phyloP scores from a whole-genome alignment of 2,329 filamentous ascomycete genomes.

The Phyllosticta citrichinensis region DNA sequence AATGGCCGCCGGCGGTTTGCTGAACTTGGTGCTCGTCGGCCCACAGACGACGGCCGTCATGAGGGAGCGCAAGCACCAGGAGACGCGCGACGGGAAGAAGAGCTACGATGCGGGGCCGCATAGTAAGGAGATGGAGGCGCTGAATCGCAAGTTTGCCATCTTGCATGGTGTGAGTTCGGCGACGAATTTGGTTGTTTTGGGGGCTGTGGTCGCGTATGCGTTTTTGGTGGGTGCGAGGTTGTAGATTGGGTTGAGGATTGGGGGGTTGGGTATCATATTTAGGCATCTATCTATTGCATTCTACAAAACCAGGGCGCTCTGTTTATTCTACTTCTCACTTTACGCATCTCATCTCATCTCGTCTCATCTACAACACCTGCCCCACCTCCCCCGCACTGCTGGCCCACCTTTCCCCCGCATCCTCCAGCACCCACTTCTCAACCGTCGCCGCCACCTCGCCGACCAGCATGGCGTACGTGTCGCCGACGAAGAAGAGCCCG shows the following conservation, averaged over 20 bases:
- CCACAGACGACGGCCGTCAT: conserved; percentile 69
- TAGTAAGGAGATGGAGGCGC: conserved; percentile 67
- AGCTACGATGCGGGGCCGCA: conserved; percentile 71
- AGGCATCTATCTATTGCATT: too few relatives aligned
- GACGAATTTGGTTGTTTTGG: conserved; percentile 62
- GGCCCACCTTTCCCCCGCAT: conserved; percentile 23
- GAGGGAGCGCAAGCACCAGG: conserved; percentile 63
- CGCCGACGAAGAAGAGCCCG: conserved; percentile 63
- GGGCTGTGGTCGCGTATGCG: conserved; percentile 67
- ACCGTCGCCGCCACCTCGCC: conserved; percentile 61
- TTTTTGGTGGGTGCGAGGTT: conserved; percentile 59
- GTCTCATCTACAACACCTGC: neutral
- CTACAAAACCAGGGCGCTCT: too few relatives aligned
- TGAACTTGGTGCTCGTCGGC: conserved; percentile 62
- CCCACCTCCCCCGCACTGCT: neutral
- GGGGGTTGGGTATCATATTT: too few relatives aligned
- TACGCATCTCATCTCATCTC: too few relatives aligned
- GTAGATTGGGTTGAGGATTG: conserved; percentile 4
- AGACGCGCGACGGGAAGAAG: conserved; percentile 82
- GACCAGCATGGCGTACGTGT: conserved; percentile 68
- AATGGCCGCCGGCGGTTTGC: conserved; percentile 59
- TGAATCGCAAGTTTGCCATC: conserved; percentile 50
- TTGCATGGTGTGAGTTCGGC: conserved; percentile 75
- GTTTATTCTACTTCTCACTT: too few relatives aligned
- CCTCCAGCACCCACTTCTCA: conserved; percentile 59